Base-by-base conservation (phyloP, 331 rosid species). In the Cydonia oblonga region DNA sequence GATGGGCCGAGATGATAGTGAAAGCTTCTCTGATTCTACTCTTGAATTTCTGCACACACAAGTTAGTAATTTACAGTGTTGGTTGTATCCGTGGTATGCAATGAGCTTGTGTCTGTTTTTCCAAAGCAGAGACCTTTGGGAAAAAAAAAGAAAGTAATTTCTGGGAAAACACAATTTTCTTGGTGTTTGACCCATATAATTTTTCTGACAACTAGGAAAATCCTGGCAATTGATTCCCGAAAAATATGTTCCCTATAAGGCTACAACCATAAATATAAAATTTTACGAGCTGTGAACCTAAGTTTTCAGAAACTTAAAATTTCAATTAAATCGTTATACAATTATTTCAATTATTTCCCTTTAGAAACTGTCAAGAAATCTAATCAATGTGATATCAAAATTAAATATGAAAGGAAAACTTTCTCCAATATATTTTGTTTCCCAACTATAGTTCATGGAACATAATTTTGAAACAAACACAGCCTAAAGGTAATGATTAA, bases 1-100 rank as follows among this genome's bases (percentile, higher is more conserved):
- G 79, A 93, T 89, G 97, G 96, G 98, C 1, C 87, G 92, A 70
- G 98, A 93, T 81, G 97, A 88, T 22, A 76, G 81, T 76, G 98
- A 92, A 72, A 83, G 90, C 58, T 84, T 85, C 87, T 78, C 83
- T 70, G 97, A 93, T 88, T 88, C 87, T 76, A 81, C 79, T 75
- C 85, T 83, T 77, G 98, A 93, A 76, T 89, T 91, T 75, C 72
- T 91, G 78, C 96, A 51, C 64, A 91, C 97, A 64, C 98, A 93
- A 88, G 98, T 93, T 76, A 53, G 84, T 70, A 70, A 70, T 78
- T 58, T 69, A 29, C 33, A 76, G 59, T 78, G 44, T 73, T 72
- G 75, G 20, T 19, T 70, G 73, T 40, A 40, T 58, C 49, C 16
- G 51, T n/a, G 44, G 23, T 18, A 70, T 79, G 54, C 66, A 56